Percentiles rank a stretch among this genome's conserved stretches.
phyloP scores from a whole-genome alignment of 2,329 filamentous ascomycete species.

The Myrmaecium sp. region DNA sequence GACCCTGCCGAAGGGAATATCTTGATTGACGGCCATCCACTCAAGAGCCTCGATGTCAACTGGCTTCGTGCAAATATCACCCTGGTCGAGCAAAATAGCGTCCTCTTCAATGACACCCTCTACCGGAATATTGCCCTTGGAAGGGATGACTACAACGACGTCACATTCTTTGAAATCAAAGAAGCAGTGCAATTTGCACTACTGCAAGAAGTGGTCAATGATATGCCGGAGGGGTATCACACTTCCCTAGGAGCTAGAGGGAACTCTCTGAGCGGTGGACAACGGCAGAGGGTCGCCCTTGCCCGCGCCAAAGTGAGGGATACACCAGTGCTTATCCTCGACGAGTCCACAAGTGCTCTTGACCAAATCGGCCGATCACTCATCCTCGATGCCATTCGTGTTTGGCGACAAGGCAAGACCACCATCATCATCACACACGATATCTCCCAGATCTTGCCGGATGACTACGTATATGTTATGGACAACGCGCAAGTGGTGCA shows the following conservation, averaged over 20 bases:
- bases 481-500: conserved; percentile 52
- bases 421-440: conserved; percentile 93
- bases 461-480: conserved; percentile 69
- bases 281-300: conserved; percentile 66
- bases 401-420: conserved; percentile 65
- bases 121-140: conserved; percentile 66
- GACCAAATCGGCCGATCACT: conserved; percentile 53
- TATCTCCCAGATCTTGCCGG: conserved; percentile 51
- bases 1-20: conserved; percentile 47
- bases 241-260: conserved; percentile 58
- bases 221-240: conserved; percentile 52
- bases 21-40: conserved; percentile 45
- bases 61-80: conserved; percentile 70
- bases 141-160: conserved; percentile 29
- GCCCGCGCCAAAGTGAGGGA: conserved; percentile 64
- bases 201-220: conserved; percentile 48
- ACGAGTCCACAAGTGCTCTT: conserved; percentile 76
- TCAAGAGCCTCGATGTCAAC: conserved; percentile 43
- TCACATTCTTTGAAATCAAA: conserved; percentile 39
- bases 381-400: conserved; percentile 57
- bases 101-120: conserved; percentile 68
- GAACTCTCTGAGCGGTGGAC: conserved; percentile 62
- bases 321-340: conserved; percentile 65
- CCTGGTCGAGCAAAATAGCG: conserved; percentile 65
- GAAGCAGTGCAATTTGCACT: conserved; percentile 49